Percentiles rank a stretch among this genome's conserved stretches.
Conservation (phyloP, 2,329 filamentous ascomycete species). For the Talaromyces sp. region DNA sequence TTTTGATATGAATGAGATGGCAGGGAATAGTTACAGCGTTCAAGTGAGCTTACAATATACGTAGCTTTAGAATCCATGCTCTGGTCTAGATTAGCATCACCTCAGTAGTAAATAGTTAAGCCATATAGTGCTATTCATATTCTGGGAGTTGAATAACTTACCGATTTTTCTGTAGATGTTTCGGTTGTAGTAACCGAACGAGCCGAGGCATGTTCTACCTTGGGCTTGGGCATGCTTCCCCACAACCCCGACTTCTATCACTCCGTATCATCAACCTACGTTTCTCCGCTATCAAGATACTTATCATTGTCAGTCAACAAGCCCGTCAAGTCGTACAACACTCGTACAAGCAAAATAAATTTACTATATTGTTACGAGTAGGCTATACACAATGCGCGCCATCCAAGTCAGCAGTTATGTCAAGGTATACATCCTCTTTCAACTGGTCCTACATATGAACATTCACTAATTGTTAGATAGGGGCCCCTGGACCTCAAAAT, state of each 20-base stretch:
- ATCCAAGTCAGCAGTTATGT: conserved; percentile 71
- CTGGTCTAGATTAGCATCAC: background rate
- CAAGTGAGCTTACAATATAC: too few relatives aligned
- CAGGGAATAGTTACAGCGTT: too few relatives aligned
- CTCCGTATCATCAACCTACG: too few relatives aligned
- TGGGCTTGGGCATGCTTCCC: background rate
- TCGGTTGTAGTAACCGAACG: conserved; percentile 7
- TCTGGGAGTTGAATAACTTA: background rate
- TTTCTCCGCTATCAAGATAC: background rate
- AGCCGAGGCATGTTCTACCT: conserved; percentile 6
- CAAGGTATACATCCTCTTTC: conserved; percentile 48
- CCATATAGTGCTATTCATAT: background rate
- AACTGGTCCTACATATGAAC: background rate
- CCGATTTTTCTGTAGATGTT: background rate
- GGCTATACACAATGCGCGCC: conserved; percentile 59
- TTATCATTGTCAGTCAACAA: background rate
- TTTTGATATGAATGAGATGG: background rate
- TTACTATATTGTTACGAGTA: background rate
- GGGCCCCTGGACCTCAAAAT: conserved; percentile 74
- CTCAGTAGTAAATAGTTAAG: too few relatives aligned
- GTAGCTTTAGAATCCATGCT: too few relatives aligned
- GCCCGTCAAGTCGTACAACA: background rate
- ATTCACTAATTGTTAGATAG: conserved; percentile 39
- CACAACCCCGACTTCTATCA: background rate
- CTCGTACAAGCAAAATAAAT: background rate